These are phyloP conservation scores for Leccinum olivaceopallidum DNA, from an alignment of 768 basidiomycete genomes.

Conservation along the genomic window DNA sequence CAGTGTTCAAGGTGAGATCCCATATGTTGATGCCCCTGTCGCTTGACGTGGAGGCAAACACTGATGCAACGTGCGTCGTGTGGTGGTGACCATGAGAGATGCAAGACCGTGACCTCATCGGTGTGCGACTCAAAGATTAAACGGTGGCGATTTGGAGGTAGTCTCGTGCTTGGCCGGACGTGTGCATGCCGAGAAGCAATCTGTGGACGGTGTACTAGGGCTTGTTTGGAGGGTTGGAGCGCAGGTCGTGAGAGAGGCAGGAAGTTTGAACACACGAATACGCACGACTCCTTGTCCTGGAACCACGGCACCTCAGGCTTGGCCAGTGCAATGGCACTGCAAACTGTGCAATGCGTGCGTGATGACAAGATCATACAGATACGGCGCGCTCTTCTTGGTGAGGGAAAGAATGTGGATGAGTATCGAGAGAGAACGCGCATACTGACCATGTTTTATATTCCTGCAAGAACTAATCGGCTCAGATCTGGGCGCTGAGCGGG, in stretches of 20 bases:
- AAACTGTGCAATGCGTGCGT: constrained; percentile 98
- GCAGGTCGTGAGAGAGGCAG: not conserved
- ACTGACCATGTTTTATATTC: constrained; percentile 41
- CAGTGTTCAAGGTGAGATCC: constrained; percentile 60
- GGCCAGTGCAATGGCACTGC: too few relatives aligned
- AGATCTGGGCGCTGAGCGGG: too few relatives aligned
- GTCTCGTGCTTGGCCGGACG: constrained; percentile 91
- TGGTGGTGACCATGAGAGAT: too few relatives aligned
- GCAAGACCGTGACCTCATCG: too few relatives aligned
- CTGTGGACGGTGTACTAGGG: constrained; percentile 96
- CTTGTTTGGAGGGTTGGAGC: constrained; percentile 77
- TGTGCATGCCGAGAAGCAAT: constrained; percentile 95
- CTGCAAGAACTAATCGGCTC: too few relatives aligned
- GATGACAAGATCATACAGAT: constrained; percentile 95
- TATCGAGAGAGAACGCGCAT: constrained; percentile 10
- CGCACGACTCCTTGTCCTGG: constrained; percentile 93
- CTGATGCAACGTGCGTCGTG: too few relatives aligned
- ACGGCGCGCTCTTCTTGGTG: constrained; percentile 91
- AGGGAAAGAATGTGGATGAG: not conserved
- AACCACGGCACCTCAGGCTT: constrained; percentile 97
- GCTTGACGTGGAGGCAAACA: constrained; percentile 46
- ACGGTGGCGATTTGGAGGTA: constrained; percentile 95
- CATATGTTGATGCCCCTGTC: constrained; percentile 94
- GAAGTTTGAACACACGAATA: constrained; percentile 2
- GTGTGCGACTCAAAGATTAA: constrained; percentile 34